A percentile compares a stretch with the other conserved stretches of the same genome.
Conservation (phyloP, 208 protist genomes). For the Wallacemonas sp. region DNA sequence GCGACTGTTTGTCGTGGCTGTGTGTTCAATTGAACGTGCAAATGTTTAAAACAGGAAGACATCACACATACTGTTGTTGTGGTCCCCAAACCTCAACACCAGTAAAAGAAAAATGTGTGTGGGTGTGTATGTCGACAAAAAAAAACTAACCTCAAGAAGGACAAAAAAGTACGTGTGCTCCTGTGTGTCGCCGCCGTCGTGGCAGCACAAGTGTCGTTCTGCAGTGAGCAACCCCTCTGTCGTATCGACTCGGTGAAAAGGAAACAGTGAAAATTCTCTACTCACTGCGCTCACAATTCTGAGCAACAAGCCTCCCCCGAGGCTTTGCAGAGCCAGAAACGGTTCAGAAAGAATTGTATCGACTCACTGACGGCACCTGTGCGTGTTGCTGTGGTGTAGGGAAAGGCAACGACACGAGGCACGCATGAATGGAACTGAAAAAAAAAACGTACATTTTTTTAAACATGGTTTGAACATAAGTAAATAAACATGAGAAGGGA, state of each 20-base stretch:
- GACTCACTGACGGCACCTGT: too few relatives aligned
- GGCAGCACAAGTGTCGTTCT: not conserved
- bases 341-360: too few relatives aligned
- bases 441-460: too few relatives aligned
- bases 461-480: not conserved
- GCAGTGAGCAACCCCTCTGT: not conserved
- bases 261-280: too few relatives aligned
- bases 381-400: too few relatives aligned
- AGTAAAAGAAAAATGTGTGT: not conserved
- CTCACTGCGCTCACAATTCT: too few relatives aligned
- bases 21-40: not conserved
- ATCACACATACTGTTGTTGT: not conserved
- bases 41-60: not conserved
- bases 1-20: not conserved
- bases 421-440: too few relatives aligned
- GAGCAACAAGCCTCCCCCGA: conserved; percentile 1
- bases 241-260: not conserved
- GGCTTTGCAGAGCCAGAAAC: not conserved
- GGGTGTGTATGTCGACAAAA: not conserved
- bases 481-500: not conserved
- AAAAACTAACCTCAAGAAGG: not conserved
- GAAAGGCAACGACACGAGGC: too few relatives aligned
- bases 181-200: not conserved
- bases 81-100: conserved; percentile 1
- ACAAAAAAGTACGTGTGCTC: not conserved